A percentile compares a stretch with the other conserved stretches of the same genome.
Evolutionary conservation across 225 moss, liverwort and hornwort genomes (phyloP).

Genomic region (Lunularia cruciata): DNA sequence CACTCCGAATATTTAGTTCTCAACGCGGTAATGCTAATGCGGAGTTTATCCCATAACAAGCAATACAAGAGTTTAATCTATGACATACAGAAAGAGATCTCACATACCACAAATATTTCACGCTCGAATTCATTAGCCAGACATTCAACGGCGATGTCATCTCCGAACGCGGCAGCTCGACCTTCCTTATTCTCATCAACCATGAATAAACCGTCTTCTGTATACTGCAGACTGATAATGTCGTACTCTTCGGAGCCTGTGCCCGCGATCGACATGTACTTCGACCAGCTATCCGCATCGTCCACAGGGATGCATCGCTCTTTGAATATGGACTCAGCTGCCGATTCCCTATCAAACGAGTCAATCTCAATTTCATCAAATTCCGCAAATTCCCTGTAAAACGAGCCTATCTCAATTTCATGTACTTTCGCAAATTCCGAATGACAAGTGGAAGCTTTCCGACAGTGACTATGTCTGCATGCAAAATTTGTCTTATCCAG

Average conservation of each 20-base stretch:
- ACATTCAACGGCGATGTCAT: slow-evolving; percentile 49
- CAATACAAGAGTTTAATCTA: not conserved
- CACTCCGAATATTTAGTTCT: not conserved
- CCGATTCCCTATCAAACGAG: slow-evolving; percentile 29
- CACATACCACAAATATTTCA: slow-evolving; percentile 42
- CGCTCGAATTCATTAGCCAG: slow-evolving; percentile 49
- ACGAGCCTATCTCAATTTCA: too few relatives aligned
- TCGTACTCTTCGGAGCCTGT: slow-evolving; percentile 33
- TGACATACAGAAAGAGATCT: not conserved
- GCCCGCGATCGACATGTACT: slow-evolving; percentile 51
- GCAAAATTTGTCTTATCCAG: too few relatives aligned
- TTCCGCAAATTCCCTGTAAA: too few relatives aligned
- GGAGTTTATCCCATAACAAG: not conserved
- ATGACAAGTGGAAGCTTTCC: too few relatives aligned
- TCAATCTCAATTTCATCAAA: too few relatives aligned
- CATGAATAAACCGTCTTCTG: slow-evolving; percentile 41
- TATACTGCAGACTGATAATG: slow-evolving; percentile 46
- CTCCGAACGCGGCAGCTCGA: slow-evolving; percentile 50
- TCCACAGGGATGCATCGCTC: slow-evolving; percentile 44
- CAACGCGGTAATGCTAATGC: too few relatives aligned
- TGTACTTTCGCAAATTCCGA: too few relatives aligned
- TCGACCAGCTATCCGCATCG: slow-evolving; percentile 43
- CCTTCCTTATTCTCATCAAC: slow-evolving; percentile 48
- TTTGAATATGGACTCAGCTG: slow-evolving; percentile 45
- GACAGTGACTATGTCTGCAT: too few relatives aligned